Percentiles rank a stretch among this genome's conserved stretches.
Evolutionary conservation across 495 filamentous ascomycete species (phyloP).

Genomic region (Neurospora intermedia): DNA sequence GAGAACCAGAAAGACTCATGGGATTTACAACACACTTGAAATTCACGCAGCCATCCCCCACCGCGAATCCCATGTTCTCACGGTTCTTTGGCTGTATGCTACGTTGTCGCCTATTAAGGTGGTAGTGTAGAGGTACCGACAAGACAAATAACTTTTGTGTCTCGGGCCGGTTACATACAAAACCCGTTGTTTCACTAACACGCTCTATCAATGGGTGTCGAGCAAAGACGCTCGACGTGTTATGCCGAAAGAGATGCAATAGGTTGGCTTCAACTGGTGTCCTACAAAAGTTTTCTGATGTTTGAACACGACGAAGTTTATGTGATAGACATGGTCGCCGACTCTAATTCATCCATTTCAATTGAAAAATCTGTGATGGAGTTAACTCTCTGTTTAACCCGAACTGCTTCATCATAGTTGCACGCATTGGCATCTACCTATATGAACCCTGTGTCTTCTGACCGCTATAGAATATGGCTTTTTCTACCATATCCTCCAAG

Average conservation of each 20-base stretch:
- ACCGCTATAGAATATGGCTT: background rate
- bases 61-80: background rate
- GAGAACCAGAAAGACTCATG: background rate
- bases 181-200: background rate
- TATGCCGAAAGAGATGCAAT: background rate
- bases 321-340: background rate
- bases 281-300: background rate
- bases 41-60: background rate
- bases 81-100: background rate
- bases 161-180: background rate
- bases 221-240: background rate
- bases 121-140: background rate
- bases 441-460: background rate
- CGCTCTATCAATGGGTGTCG: background rate
- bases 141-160: background rate
- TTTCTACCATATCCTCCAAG: background rate
- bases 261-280: background rate
- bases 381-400: background rate
- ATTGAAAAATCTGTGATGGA: background rate
- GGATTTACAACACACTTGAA: background rate
- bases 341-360: background rate
- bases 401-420: background rate
- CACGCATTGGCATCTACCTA: background rate
- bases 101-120: background rate
- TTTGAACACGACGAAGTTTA: background rate